Conservation (phyloP, 305 asterid species). For the Solanum hybrid region DNA sequence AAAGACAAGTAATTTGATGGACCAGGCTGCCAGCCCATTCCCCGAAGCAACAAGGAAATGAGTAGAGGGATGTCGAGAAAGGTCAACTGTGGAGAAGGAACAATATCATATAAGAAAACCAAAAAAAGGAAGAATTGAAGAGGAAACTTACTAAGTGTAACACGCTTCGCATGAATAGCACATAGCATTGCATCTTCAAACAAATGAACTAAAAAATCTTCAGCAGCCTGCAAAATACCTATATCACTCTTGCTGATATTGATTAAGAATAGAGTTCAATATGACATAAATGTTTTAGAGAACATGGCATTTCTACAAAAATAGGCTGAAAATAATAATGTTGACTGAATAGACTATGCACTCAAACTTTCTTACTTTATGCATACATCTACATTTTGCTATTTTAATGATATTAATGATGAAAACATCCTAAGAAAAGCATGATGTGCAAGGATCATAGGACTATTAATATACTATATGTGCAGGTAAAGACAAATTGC, state of each 20-base stretch:
- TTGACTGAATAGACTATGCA: not conserved
- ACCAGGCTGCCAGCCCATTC: not conserved
- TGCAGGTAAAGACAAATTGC: not conserved
- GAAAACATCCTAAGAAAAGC: not conserved
- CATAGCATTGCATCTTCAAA: conserved; percentile 84
- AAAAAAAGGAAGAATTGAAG: not conserved
- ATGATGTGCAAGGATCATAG: not conserved
- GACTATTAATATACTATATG: not conserved
- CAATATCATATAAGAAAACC: not conserved
- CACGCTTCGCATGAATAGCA: conserved; percentile 94
- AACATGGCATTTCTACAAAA: not conserved
- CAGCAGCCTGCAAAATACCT: conserved; percentile 60
- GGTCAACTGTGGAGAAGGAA: not conserved
- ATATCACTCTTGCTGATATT: not conserved
- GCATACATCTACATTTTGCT: not conserved
- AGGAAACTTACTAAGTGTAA: conserved; percentile 73
- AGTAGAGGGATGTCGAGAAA: not conserved
- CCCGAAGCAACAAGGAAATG: not conserved
- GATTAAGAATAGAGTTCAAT: not conserved
- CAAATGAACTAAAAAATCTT: conserved; percentile 64
- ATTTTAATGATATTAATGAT: not conserved
- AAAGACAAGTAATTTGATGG: not conserved
- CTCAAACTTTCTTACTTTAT: not conserved
- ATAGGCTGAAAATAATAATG: not conserved
- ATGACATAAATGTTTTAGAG: not conserved